phyloP scores from a whole-genome alignment of 2,329 filamentous ascomycete species.

The Dendryphion nanum region DNA sequence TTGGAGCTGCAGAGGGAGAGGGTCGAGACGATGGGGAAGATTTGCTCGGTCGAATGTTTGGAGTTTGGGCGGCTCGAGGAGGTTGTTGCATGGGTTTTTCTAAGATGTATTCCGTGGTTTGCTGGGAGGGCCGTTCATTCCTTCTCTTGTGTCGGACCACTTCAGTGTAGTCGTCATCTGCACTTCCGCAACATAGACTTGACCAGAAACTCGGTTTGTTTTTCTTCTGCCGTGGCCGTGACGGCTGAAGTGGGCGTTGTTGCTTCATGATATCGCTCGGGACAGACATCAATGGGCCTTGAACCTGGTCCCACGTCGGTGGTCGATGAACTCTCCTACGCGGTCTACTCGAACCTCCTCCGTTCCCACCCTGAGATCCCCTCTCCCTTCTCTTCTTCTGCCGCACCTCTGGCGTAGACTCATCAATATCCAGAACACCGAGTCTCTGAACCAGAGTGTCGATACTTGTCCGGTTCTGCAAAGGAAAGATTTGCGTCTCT shows the following conservation, averaged over 20 bases:
- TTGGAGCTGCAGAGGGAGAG: too few species aligned
- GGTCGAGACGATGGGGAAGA: too few species aligned
- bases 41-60: too few species aligned
- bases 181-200: constrained; percentile 41
- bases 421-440: constrained; percentile 67
- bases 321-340: constrained; percentile 35
- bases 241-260: constrained; percentile 16
- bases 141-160: constrained; percentile 42
- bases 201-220: constrained; percentile 41
- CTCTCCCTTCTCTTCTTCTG: constrained; percentile 24
- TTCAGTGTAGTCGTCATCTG: constrained; percentile 42
- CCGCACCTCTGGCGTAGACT: constrained; percentile 34
- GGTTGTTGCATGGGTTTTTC: constrained; percentile 2
- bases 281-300: constrained; percentile 46
- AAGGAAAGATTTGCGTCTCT: constrained; percentile 51
- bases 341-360: constrained; percentile 8
- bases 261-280: constrained; percentile 38
- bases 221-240: constrained; percentile 21
- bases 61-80: too few species aligned
- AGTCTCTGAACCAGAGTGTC: constrained; percentile 83
- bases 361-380: constrained; percentile 6
- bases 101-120: constrained; percentile 4
- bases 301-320: constrained; percentile 45
- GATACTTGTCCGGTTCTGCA: constrained; percentile 71
- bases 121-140: constrained; percentile 13